Base-by-base conservation (phyloP, 495 filamentous ascomycete species). In the Xylaria palmicola region DNA sequence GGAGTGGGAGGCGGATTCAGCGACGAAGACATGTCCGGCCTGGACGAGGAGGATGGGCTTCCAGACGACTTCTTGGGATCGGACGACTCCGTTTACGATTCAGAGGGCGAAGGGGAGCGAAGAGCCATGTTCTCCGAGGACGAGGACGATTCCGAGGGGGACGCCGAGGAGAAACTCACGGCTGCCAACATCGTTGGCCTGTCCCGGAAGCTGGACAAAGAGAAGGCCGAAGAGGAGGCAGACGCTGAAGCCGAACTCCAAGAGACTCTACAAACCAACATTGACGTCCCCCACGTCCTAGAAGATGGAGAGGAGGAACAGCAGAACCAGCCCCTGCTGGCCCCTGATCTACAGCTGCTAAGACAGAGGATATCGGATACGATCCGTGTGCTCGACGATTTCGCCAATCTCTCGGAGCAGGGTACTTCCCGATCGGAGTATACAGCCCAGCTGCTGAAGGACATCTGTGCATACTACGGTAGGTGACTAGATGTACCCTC, bases 151-250 rank as follows among this genome's bases (percentile, higher is more conserved):
- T 90, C 88, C 0, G 92, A 96, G 65, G 89, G 87, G 1, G 92
- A 96, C 65, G 88, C 87, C 2, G 92, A 96, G 72, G 92, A 97
- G 77, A 89, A 85, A 69, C 80, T 98, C 56, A 98, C 92, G 3
- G 95, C 94, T 0, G 95, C 94, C 45, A 98, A 98, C 67, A 98
- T 98, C 57, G 93, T 86, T 65, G 94, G 94, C 39, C 77, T 98
- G 47, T 92, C 94, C 37, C 81, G 83, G 59, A 91, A 90, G 62
- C 71, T 98, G 60, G 92, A 98, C 67, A 74, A 83, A 62, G 78
- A 90, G 63, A 79, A 81, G 58, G 84, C 86, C 41, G 75, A 85
- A 55, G 87, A 91, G 49, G 90, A 86, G 22, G 90, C 86, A 7
- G 90, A 91, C 55, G 91, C 91, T 56, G 84, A 90, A 60, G 88